These are phyloP conservation scores for Wickerhamiella allomyrinae DNA, from an alignment of 805 yeast genomes.

Conservation along the genomic window DNA sequence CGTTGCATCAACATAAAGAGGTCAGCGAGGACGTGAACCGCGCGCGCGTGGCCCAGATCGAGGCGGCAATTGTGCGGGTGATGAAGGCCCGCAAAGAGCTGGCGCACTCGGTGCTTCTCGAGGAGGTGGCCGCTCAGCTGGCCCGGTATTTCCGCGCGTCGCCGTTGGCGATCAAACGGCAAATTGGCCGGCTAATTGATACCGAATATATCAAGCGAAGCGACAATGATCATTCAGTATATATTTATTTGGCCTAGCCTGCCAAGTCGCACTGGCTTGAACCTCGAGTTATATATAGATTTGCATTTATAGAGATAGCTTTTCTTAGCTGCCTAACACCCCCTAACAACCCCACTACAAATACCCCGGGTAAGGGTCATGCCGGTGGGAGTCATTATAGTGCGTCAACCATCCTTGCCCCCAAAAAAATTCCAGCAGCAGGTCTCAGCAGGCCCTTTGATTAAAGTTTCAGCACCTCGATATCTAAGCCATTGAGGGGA, in stretches of 20 bases:
- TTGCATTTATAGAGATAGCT: not conserved
- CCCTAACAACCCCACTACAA: too few species aligned
- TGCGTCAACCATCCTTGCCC: too few species aligned
- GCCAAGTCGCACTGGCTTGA: not conserved
- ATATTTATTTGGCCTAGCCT: constrained; percentile 12
- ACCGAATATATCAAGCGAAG: constrained; percentile 71
- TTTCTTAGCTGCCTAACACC: too few species aligned
- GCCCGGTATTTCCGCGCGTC: constrained; percentile 70
- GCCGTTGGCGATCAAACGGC: constrained; percentile 69
- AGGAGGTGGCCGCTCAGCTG: constrained; percentile 75
- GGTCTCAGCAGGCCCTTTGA: too few species aligned
- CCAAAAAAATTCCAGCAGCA: too few species aligned
- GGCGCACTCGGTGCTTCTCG: constrained; percentile 63
- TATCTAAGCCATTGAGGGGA: too few species aligned
- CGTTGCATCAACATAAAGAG: constrained; percentile 45
- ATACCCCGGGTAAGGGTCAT: too few species aligned
- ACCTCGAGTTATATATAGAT: not conserved
- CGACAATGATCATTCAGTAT: constrained; percentile 24
- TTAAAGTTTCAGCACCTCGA: too few species aligned
- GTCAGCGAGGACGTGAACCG: constrained; percentile 66
- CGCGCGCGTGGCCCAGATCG: constrained; percentile 65
- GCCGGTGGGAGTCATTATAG: too few species aligned
- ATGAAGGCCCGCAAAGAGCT: constrained; percentile 84
- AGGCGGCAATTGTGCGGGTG: constrained; percentile 87
- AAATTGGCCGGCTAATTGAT: constrained; percentile 73